Evolutionary conservation across 805 yeast species (phyloP).

Genomic region (Cyberlindnera japonica): DNA sequence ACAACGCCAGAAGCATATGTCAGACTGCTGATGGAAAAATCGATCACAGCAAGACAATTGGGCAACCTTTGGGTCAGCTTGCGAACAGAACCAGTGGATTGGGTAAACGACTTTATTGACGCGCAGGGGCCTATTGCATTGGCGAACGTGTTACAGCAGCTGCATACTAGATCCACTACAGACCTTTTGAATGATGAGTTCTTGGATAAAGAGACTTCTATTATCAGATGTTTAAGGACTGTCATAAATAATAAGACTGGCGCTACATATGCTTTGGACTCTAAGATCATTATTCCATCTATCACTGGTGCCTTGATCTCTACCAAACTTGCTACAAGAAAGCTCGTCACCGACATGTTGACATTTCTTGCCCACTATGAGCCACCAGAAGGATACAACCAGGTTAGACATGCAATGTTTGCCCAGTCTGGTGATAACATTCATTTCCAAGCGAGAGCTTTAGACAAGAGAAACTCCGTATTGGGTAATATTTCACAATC

Average conservation of each 20-base stretch:
- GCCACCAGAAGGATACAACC: constrained; percentile 48
- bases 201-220: constrained; percentile 67
- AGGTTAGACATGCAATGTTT: constrained; percentile 41
- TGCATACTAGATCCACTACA: constrained; percentile 31
- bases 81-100: constrained; percentile 80
- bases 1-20: constrained; percentile 71
- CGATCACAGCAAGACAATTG: constrained; percentile 64
- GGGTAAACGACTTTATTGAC: constrained; percentile 78
- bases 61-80: constrained; percentile 87
- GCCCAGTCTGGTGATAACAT: constrained; percentile 28
- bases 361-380: constrained; percentile 48
- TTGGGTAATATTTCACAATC: constrained; percentile 19
- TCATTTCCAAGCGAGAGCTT: constrained; percentile 29
- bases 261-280: constrained; percentile 50
- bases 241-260: constrained; percentile 63
- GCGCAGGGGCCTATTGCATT: constrained; percentile 80
- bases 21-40: constrained; percentile 63
- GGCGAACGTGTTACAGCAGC: constrained; percentile 59
- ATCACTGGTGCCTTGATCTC: constrained; percentile 72
- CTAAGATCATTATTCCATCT: constrained; percentile 49
- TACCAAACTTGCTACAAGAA: constrained; percentile 70
- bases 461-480: constrained; percentile 34
- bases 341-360: constrained; percentile 74
- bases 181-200: constrained; percentile 36
- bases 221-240: constrained; percentile 76